Evolutionary conservation across 1,284 basidiomycete genomes (phyloP).

Genomic region (Puccinia hordei): DNA sequence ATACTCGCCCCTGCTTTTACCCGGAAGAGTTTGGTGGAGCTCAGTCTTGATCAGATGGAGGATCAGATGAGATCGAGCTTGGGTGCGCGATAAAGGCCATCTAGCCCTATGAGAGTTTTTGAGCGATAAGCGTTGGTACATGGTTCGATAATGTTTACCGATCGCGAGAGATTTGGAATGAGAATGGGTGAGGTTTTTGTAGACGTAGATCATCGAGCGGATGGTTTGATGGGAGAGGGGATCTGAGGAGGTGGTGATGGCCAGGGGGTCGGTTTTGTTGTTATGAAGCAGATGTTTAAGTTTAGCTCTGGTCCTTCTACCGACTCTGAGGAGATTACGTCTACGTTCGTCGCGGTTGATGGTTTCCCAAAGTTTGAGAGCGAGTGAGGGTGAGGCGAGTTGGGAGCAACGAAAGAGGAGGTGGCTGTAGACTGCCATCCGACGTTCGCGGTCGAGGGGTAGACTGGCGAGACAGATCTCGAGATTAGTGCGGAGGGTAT

Average conservation of each 20-base stretch:
- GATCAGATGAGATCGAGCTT: neutral
- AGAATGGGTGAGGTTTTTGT: conserved; percentile 13
- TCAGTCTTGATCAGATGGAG: neutral
- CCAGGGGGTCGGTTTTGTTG: neutral
- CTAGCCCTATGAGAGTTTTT: neutral
- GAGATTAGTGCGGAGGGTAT: conserved; percentile 2
- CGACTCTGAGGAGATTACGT: neutral
- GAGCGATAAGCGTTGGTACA: neutral
- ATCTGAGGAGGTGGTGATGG: conserved; percentile 1
- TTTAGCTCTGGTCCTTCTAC: neutral
- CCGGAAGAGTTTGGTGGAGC: neutral
- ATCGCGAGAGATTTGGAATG: neutral
- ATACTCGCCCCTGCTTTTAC: neutral
- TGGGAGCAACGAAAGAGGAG: conserved; percentile 26
- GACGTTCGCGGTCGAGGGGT: neutral
- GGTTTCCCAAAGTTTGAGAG: conserved; percentile 10
- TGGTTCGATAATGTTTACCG: conserved; percentile 1
- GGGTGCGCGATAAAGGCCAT: neutral
- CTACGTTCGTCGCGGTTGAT: conserved; percentile 7
- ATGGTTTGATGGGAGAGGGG: conserved; percentile 9
- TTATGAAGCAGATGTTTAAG: neutral
- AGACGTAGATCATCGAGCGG: conserved; percentile 32
- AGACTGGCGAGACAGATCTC: conserved; percentile 20
- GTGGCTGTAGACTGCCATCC: conserved; percentile 12
- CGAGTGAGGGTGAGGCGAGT: conserved; percentile 5